Conservation (phyloP, 352 stramenopile genomes). For the Phytopythium cucurbitacearum region DNA sequence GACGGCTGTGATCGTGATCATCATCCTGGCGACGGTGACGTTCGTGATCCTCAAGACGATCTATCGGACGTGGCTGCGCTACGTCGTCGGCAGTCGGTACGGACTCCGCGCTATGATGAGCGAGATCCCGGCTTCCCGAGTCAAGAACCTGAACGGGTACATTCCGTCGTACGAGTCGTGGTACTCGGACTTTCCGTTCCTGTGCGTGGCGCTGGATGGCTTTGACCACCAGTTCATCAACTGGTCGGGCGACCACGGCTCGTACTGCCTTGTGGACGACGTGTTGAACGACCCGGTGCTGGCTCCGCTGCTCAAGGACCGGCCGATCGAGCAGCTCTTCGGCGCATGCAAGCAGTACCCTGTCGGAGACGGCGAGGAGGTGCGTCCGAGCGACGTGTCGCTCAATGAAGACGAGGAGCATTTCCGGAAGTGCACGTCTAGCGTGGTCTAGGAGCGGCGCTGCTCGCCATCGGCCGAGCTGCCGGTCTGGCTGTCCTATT, state of each 20-base stretch:
- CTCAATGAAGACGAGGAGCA: neutral
- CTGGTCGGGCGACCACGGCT: slow-evolving; percentile 50
- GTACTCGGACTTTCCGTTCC: slow-evolving; percentile 66
- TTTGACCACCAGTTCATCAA: slow-evolving; percentile 55
- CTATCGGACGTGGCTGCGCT: slow-evolving; percentile 30
- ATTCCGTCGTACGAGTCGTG: slow-evolving; percentile 61
- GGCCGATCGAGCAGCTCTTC: slow-evolving; percentile 50
- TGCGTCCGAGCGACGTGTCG: neutral
- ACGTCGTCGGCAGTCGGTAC: slow-evolving; percentile 26
- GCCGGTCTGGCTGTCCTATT: no score
- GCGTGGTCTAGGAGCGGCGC: slow-evolving; percentile 1
- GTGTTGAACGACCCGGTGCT: slow-evolving; percentile 46
- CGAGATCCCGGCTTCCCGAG: slow-evolving; percentile 36
- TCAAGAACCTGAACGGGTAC: slow-evolving; percentile 50
- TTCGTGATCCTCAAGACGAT: slow-evolving; percentile 32
- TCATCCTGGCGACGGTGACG: slow-evolving; percentile 23
- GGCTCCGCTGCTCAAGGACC: slow-evolving; percentile 26
- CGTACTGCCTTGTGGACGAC: slow-evolving; percentile 64
- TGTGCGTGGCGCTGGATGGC: slow-evolving; percentile 44
- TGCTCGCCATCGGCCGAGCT: neutral
- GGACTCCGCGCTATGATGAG: slow-evolving; percentile 28
- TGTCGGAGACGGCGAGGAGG: neutral
- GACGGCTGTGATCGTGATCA: slow-evolving; percentile 32
- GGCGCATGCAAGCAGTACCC: slow-evolving; percentile 57
- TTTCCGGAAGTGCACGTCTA: slow-evolving; percentile 3